These are phyloP conservation scores for Sporisorium scitamineum DNA, from an alignment of 1,284 basidiomycete species.

Conservation along the genomic window DNA sequence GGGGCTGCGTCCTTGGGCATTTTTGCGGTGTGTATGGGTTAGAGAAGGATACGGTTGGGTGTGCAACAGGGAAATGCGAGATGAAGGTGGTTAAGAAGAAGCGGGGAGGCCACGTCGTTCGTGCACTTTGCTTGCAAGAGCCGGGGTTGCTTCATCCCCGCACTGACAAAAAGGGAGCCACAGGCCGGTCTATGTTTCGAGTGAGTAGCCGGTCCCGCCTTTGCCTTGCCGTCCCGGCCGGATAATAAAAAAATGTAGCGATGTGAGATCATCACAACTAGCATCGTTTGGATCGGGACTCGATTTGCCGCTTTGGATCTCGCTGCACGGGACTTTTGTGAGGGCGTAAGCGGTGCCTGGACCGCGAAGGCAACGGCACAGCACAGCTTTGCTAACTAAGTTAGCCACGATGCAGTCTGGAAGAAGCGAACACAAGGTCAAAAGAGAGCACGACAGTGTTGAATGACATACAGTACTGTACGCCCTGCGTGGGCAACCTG, in stretches of 20 bases:
- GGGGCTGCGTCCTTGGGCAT: slow-evolving; percentile 68
- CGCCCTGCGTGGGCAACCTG: too few species aligned
- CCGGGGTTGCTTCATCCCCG: not conserved
- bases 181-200: not conserved
- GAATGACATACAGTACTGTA: not conserved
- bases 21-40: not conserved
- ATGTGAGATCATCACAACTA: too few species aligned
- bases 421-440: not conserved
- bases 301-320: too few species aligned
- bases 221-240: too few species aligned
- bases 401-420: not conserved
- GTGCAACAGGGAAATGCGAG: not conserved
- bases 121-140: not conserved
- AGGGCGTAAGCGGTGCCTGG: too few species aligned
- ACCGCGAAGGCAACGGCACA: too few species aligned
- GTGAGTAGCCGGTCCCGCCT: not conserved
- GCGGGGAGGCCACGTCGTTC: not conserved
- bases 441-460: not conserved
- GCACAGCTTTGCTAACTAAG: slow-evolving; percentile 1
- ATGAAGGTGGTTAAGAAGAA: not conserved
- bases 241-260: too few species aligned
- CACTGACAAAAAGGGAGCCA: not conserved
- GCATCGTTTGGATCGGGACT: too few species aligned
- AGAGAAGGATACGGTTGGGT: not conserved
- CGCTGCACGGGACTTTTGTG: too few species aligned